Evolutionary conservation across 768 basidiomycete species (phyloP).

Genomic region (Panus rudis): DNA sequence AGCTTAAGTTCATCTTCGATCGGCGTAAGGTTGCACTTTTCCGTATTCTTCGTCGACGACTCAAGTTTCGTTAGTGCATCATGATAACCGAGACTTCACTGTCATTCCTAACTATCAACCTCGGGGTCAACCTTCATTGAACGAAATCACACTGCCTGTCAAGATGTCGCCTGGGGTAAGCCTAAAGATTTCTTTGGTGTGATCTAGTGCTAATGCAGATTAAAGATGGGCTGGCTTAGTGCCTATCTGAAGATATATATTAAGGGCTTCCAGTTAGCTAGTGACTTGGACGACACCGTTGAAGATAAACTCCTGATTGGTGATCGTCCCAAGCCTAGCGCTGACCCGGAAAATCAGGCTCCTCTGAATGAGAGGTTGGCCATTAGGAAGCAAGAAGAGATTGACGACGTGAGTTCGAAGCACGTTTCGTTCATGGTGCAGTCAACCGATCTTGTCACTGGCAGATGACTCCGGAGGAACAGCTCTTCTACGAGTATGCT

Average conservation of each 20-base stretch:
- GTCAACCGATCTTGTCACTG: slow-evolving; percentile 8
- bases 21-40: slow-evolving; percentile 40
- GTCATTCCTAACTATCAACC: slow-evolving; percentile 80
- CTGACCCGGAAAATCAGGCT: slow-evolving; percentile 39
- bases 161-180: slow-evolving; percentile 57
- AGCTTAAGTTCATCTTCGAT: slow-evolving; percentile 78
- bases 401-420: slow-evolving; percentile 38
- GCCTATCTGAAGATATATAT: slow-evolving; percentile 74
- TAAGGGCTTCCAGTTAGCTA: slow-evolving; percentile 67
- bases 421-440: background rate
- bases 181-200: slow-evolving; percentile 5
- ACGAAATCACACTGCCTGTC: slow-evolving; percentile 65
- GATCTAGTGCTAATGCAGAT: background rate
- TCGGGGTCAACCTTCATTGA: slow-evolving; percentile 38
- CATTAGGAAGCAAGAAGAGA: slow-evolving; percentile 41
- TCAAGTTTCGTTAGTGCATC: slow-evolving; percentile 44
- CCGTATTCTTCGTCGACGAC: background rate
- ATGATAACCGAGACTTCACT: slow-evolving; percentile 83
- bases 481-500: slow-evolving; percentile 49
- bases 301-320: slow-evolving; percentile 79
- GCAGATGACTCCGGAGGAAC: slow-evolving; percentile 65
- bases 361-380: slow-evolving; percentile 55
- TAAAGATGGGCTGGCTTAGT: slow-evolving; percentile 66
- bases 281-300: slow-evolving; percentile 72
- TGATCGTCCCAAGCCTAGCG: slow-evolving; percentile 65